A percentile compares a stretch with the other conserved stretches of the same genome.
These are phyloP conservation scores for Spiraea crenata DNA, from an alignment of 331 rosid genomes.

Conservation along the genomic window DNA sequence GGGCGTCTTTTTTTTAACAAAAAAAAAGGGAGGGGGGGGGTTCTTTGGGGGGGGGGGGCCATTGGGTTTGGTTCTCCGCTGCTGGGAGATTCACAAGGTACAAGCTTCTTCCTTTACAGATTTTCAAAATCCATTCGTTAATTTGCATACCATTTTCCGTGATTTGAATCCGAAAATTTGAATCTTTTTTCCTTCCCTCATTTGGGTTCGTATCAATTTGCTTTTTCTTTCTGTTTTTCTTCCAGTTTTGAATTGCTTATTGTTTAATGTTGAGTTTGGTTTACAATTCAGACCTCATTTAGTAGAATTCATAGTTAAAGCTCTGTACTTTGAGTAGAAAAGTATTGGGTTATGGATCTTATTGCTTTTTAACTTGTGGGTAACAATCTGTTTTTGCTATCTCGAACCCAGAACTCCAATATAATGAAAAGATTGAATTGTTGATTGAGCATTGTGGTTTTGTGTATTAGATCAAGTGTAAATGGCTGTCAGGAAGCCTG, in stretches of 20 bases:
- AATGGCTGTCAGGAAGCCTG: conserved; percentile 63
- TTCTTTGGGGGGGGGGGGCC: too few relatives aligned
- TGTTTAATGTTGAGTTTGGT: neutral
- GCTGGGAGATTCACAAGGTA: neutral
- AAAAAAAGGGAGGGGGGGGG: too few relatives aligned
- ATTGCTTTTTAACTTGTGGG: neutral
- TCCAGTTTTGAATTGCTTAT: neutral
- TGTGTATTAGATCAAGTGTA: conserved; percentile 34
- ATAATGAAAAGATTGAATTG: neutral
- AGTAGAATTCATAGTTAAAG: neutral
- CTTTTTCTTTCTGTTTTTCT: neutral
- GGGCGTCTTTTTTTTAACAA: too few relatives aligned
- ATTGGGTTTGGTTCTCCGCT: too few relatives aligned
- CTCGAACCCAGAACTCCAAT: neutral
- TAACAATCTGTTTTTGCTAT: neutral
- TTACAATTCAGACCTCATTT: too few relatives aligned
- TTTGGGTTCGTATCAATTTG: neutral
- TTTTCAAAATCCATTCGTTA: neutral
- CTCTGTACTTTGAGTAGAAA: neutral
- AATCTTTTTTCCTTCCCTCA: neutral
- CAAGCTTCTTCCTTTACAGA: neutral
- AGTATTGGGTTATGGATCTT: neutral
- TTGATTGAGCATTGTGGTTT: conserved; percentile 23
- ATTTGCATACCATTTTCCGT: too few relatives aligned
- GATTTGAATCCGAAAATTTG: neutral